Percentiles rank a stretch among this genome's conserved stretches.
phyloP scores from a whole-genome alignment of 139 green algal genomes.

The Chlorella sp. region DNA sequence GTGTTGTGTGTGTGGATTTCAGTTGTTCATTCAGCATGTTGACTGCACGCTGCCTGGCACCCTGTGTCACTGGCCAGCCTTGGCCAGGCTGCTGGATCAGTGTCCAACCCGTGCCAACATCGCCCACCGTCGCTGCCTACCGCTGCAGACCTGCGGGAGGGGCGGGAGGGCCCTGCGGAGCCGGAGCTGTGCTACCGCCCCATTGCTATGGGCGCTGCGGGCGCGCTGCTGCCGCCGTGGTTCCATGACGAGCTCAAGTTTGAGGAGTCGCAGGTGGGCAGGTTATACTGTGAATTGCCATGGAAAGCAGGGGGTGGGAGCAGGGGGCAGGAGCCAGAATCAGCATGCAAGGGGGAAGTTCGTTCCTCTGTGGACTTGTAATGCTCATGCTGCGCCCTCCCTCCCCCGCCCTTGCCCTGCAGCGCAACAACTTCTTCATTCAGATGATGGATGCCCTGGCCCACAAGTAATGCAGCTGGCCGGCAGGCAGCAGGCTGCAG shows the following conservation, averaged over 20 bases:
- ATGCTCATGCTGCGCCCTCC: background rate
- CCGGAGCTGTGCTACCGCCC: constrained; percentile 14
- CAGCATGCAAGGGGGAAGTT: too few species aligned
- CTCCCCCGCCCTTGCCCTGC: background rate
- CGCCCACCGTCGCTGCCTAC: too few species aligned
- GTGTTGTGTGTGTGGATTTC: too few species aligned
- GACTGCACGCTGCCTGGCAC: too few species aligned
- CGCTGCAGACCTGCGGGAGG: background rate
- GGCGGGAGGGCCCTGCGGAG: background rate
- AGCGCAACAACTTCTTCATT: constrained; percentile 7
- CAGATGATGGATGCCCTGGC: constrained; percentile 4
- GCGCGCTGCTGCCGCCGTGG: background rate
- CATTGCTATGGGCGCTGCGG: background rate
- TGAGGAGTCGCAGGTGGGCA: constrained; percentile 9
- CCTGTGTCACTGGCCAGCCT: too few species aligned
- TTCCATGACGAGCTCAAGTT: constrained; percentile 3
- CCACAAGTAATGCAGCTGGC: background rate
- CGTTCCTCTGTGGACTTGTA: too few species aligned
- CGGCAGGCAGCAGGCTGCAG: background rate
- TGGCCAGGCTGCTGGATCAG: too few species aligned
- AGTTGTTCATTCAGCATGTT: too few species aligned
- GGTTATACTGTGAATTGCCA: too few species aligned
- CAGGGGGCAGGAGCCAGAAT: too few species aligned
- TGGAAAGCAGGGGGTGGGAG: too few species aligned
- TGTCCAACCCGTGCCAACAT: too few species aligned